Conservation (phyloP, 495 filamentous ascomycete genomes). For the Talaromyces adpressus region DNA sequence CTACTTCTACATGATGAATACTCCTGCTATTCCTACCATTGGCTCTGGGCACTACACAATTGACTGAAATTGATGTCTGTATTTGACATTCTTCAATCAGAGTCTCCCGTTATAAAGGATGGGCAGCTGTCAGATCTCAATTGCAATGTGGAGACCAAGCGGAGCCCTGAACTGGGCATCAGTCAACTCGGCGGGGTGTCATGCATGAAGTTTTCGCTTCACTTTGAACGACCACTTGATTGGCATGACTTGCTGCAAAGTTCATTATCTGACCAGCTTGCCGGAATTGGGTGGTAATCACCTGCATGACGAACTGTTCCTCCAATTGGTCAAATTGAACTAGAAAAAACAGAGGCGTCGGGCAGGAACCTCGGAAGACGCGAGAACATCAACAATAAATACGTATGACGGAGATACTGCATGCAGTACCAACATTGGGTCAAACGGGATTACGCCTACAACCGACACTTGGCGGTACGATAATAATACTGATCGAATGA, state of each 20-base stretch:
- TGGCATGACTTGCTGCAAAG: conserved; percentile 2
- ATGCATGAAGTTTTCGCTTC: conserved; percentile 9
- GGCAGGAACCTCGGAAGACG: conserved; percentile 3
- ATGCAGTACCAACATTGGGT: neutral
- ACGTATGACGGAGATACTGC: neutral
- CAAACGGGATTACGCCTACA: neutral
- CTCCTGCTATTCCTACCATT: neutral
- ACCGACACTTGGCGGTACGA: neutral
- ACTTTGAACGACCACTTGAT: conserved; percentile 4
- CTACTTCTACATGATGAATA: neutral
- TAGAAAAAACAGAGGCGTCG: neutral
- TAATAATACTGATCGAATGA: neutral
- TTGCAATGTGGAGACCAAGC: neutral
- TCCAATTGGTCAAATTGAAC: neutral
- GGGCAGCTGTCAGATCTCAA: neutral
- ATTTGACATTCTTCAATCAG: neutral
- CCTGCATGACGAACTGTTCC: conserved; percentile 1
- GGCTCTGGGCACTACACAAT: neutral
- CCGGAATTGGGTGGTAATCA: neutral
- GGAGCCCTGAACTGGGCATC: conserved; percentile 9
- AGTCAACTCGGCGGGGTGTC: conserved; percentile 7
- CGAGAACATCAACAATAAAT: neutral
- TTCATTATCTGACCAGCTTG: conserved; percentile 8
- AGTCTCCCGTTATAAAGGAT: neutral
- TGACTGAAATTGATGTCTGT: neutral